Percentiles rank a stretch among this genome's conserved stretches.
Evolutionary conservation across 305 asterid genomes (phyloP).

Genomic region (Coffea humblotiana): DNA sequence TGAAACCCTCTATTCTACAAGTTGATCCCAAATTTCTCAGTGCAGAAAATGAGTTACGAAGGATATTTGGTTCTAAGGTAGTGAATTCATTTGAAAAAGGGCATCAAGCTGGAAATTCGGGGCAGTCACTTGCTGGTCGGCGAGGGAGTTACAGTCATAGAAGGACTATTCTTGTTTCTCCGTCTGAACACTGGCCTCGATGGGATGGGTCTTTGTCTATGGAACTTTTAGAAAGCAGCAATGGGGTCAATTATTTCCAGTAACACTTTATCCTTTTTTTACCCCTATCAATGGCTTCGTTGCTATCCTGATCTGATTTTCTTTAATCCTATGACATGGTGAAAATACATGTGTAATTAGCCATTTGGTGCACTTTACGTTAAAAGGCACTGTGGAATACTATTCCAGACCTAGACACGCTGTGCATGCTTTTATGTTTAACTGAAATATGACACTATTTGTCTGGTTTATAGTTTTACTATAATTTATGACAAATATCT

Average conservation of each 20-base stretch:
- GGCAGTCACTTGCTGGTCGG: constrained; percentile 62
- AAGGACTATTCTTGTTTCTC: constrained; percentile 74
- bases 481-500: not conserved
- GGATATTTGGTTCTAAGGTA: constrained; percentile 89
- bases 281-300: not conserved
- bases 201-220: constrained; percentile 94
- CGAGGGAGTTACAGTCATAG: constrained; percentile 71
- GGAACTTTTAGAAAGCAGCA: constrained; percentile 74
- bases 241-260: constrained; percentile 73
- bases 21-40: constrained; percentile 80
- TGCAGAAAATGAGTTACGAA: constrained; percentile 89
- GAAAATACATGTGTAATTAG: not conserved
- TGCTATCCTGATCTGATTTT: not conserved
- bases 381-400: not conserved
- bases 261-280: constrained; percentile 19
- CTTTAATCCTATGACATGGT: not conserved
- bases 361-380: not conserved
- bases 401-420: not conserved
- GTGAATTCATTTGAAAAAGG: constrained; percentile 72
- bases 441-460: not conserved
- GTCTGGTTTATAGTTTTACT: not conserved
- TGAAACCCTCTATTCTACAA: constrained; percentile 49
- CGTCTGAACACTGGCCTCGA: constrained; percentile 92
- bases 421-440: not conserved
- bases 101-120: constrained; percentile 54